phyloP scores from a whole-genome alignment of 2,329 filamentous ascomycete genomes.

The Verticillium nubilum region DNA sequence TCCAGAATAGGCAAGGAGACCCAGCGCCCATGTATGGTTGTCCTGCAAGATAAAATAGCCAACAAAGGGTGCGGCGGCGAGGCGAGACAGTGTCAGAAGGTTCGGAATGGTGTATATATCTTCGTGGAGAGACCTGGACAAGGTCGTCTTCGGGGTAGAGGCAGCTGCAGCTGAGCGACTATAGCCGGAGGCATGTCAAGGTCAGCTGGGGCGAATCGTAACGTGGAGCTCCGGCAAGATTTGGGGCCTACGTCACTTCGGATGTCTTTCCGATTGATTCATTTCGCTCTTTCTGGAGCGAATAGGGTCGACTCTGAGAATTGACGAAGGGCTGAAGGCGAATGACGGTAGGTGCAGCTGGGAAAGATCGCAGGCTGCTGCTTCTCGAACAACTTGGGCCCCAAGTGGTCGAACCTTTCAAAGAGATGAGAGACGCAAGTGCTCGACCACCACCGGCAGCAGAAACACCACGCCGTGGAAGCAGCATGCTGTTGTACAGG shows the following conservation, averaged over 20 bases:
- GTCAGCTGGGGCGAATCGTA: not conserved
- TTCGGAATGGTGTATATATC: slow-evolving; percentile 98
- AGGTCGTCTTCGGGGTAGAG: not conserved
- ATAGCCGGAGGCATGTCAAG: not conserved
- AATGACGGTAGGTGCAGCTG: not conserved
- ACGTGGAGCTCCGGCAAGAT: not conserved
- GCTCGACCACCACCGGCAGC: not conserved
- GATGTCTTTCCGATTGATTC: not conserved
- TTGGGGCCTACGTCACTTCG: not conserved
- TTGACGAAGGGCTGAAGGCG: not conserved
- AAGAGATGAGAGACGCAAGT: not conserved
- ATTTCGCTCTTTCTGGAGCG: not conserved
- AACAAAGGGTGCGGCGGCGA: slow-evolving; percentile 75
- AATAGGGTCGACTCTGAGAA: not conserved
- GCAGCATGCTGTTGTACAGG: not conserved
- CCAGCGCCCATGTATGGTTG: slow-evolving; percentile 70
- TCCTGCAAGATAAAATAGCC: slow-evolving; percentile 87
- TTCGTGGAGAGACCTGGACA: slow-evolving; percentile 49
- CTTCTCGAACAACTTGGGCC: not conserved
- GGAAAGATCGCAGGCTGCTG: not conserved
- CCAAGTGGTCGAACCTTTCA: not conserved
- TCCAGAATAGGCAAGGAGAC: slow-evolving; percentile 87
- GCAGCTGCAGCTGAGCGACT: not conserved
- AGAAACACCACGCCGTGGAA: not conserved
- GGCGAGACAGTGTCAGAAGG: slow-evolving; percentile 79